Evolutionary conservation across 352 stramenopile genomes (phyloP).

Genomic region (Phytophthora ohioensis): DNA sequence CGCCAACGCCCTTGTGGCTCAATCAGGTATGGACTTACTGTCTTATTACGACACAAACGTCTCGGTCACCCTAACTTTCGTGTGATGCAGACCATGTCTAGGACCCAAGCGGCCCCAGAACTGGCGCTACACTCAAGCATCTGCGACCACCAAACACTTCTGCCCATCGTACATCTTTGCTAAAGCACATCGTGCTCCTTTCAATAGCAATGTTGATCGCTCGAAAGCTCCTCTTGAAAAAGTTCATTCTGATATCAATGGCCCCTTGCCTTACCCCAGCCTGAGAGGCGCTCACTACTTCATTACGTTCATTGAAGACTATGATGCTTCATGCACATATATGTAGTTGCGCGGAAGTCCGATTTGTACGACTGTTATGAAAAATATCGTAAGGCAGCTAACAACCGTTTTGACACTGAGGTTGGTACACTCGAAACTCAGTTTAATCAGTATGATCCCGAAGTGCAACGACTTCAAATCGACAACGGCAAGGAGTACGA

Average conservation of each 20-base stretch:
- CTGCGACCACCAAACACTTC: neutral
- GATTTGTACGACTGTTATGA: constrained; percentile 3
- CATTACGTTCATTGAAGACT: constrained; percentile 17
- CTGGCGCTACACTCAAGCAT: constrained; percentile 7
- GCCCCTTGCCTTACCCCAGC: constrained; percentile 7
- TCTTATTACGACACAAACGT: too few relatives aligned
- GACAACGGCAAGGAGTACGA: constrained; percentile 17
- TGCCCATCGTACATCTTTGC: neutral
- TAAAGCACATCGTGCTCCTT: constrained; percentile 8
- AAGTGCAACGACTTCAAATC: neutral
- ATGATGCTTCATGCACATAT: constrained; percentile 6
- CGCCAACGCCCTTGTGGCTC: too few relatives aligned
- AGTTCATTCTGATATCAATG: constrained; percentile 10
- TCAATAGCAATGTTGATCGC: constrained; percentile 11
- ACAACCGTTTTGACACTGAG: neutral
- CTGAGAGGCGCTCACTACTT: constrained; percentile 11
- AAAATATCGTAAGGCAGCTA: neutral
- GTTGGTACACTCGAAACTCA: neutral
- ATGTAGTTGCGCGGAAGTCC: neutral
- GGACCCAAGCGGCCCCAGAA: neutral
- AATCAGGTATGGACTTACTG: too few relatives aligned
- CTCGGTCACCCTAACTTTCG: too few relatives aligned
- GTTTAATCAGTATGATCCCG: constrained; percentile 1
- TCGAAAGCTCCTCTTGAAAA: neutral
- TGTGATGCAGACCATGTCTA: neutral